These are phyloP conservation scores for Lanmaoa pseudosensibilis DNA, from an alignment of 768 basidiomycete species.

Conservation along the genomic window DNA sequence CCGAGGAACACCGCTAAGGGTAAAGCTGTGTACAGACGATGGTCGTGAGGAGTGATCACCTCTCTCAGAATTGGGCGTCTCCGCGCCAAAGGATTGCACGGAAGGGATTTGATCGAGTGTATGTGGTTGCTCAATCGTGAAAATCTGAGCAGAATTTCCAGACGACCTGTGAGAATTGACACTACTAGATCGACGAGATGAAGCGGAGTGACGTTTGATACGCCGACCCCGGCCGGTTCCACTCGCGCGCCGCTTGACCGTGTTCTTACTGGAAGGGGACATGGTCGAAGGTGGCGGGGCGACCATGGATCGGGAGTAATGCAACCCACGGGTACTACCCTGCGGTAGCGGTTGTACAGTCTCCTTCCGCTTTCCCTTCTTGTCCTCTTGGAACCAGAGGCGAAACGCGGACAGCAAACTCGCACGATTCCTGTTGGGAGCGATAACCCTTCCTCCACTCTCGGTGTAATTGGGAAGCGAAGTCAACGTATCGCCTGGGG, in stretches of 20 bases:
- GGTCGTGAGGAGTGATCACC: constrained; percentile 79
- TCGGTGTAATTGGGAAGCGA: constrained; percentile 44
- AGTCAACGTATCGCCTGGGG: constrained; percentile 52
- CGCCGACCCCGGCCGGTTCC: constrained; percentile 49
- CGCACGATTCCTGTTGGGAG: constrained; percentile 62
- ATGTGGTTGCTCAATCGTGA: constrained; percentile 56
- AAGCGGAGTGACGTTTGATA: constrained; percentile 66
- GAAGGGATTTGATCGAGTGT: constrained; percentile 51
- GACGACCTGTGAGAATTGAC: constrained; percentile 83
- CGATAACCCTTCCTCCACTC: constrained; percentile 33
- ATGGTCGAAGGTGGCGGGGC: constrained; percentile 27
- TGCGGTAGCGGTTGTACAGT: constrained; percentile 17
- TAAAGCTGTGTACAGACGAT: constrained; percentile 81
- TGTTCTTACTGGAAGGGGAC: constrained; percentile 33
- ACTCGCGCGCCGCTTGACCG: constrained; percentile 54
- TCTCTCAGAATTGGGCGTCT: constrained; percentile 86
- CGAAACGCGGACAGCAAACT: constrained; percentile 84
- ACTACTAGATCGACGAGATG: constrained; percentile 86
- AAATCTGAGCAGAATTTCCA: constrained; percentile 45
- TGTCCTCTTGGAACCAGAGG: constrained; percentile 90
- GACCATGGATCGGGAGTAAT: constrained; percentile 28
- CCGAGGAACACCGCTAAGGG: constrained; percentile 48
- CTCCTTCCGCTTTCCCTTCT: constrained; percentile 82
- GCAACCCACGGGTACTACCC: constrained; percentile 21
- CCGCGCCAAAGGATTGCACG: constrained; percentile 71